Evolutionary conservation across 495 filamentous ascomycete genomes (phyloP).

Genomic region (Halenospora varia): DNA sequence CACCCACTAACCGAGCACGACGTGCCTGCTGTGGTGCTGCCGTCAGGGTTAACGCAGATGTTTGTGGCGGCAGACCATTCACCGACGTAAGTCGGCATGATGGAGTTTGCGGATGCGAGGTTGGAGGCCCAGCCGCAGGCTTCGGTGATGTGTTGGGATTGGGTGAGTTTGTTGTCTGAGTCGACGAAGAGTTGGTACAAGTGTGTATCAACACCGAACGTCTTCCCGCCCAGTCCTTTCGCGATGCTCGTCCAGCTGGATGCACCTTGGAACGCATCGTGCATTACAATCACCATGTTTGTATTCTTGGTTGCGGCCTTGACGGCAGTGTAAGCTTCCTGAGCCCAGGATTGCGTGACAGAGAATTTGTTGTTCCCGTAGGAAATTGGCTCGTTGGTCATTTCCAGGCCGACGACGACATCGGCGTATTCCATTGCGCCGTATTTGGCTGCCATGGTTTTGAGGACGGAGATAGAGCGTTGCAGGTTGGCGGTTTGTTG

Average conservation of each 20-base stretch:
- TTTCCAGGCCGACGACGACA: conserved; percentile 37
- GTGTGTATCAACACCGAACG: conserved; percentile 35
- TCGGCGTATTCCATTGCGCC: conserved; percentile 34
- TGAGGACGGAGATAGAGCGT: conserved; percentile 32
- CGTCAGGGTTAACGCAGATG: conserved; percentile 33
- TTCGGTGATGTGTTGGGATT: conserved; percentile 32
- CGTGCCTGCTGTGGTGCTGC: conserved; percentile 22
- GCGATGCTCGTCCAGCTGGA: conserved; percentile 26
- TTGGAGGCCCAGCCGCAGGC: conserved; percentile 30
- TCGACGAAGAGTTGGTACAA: conserved; percentile 34
- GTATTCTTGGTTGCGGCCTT: conserved; percentile 26
- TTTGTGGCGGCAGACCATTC: conserved; percentile 35
- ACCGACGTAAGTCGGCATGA: conserved; percentile 35
- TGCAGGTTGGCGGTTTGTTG: conserved; percentile 31
- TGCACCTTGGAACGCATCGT: conserved; percentile 32
- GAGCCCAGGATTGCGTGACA: conserved; percentile 30
- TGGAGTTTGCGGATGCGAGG: conserved; percentile 19
- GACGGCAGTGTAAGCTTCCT: conserved; percentile 33
- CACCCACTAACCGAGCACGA: conserved; percentile 25
- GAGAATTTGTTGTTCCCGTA: conserved; percentile 29
- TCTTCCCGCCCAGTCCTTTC: conserved; percentile 8
- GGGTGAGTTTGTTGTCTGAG: conserved; percentile 27
- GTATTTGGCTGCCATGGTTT: conserved; percentile 38
- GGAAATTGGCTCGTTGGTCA: conserved; percentile 37
- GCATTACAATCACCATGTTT: conserved; percentile 33